phyloP scores from a whole-genome alignment of 2,329 filamentous ascomycete genomes.

The Paecilomyces niveus region DNA sequence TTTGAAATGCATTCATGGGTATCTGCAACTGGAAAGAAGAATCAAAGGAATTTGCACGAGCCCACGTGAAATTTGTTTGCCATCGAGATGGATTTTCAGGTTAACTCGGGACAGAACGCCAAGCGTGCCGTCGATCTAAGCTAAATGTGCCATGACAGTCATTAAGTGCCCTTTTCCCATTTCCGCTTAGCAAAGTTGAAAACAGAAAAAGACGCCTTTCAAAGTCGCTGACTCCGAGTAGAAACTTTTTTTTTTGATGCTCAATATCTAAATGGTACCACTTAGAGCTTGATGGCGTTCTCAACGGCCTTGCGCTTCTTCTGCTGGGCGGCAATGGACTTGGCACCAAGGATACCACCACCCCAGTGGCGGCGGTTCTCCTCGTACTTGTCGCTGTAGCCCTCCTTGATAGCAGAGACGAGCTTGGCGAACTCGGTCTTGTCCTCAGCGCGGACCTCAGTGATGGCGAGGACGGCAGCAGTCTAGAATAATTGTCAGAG shows the following conservation, averaged over 20 bases:
- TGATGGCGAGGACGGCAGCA: slow-evolving; percentile 88
- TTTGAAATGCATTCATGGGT: slow-evolving; percentile 34
- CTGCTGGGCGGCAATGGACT: slow-evolving; percentile 69
- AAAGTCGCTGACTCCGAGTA: slow-evolving; percentile 13
- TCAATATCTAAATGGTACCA: slow-evolving; percentile 8
- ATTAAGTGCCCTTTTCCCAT: slow-evolving; percentile 3
- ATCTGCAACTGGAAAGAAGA: slow-evolving; percentile 29
- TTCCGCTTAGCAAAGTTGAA: background rate
- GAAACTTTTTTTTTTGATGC: background rate
- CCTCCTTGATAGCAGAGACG: slow-evolving; percentile 92
- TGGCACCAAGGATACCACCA: slow-evolving; percentile 98
- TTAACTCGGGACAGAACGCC: slow-evolving; percentile 3
- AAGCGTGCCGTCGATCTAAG: slow-evolving; percentile 21
- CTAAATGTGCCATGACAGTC: slow-evolving; percentile 24
- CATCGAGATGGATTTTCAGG: slow-evolving; percentile 16
- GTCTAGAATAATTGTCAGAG: slow-evolving; percentile 55
- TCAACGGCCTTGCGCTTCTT: slow-evolving; percentile 96
- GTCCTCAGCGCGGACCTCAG: slow-evolving; percentile 96
- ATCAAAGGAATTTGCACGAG: slow-evolving; percentile 1
- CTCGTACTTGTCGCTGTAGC: slow-evolving; percentile 94
- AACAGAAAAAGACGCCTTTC: slow-evolving; percentile 4
- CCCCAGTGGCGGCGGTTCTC: slow-evolving; percentile 90
- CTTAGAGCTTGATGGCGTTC: slow-evolving; percentile 95
- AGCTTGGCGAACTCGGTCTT: slow-evolving; percentile 98
- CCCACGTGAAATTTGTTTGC: slow-evolving; percentile 4